Evolutionary conservation across 1,284 basidiomycete species (phyloP).

Genomic region (Amylostereum chailletii): DNA sequence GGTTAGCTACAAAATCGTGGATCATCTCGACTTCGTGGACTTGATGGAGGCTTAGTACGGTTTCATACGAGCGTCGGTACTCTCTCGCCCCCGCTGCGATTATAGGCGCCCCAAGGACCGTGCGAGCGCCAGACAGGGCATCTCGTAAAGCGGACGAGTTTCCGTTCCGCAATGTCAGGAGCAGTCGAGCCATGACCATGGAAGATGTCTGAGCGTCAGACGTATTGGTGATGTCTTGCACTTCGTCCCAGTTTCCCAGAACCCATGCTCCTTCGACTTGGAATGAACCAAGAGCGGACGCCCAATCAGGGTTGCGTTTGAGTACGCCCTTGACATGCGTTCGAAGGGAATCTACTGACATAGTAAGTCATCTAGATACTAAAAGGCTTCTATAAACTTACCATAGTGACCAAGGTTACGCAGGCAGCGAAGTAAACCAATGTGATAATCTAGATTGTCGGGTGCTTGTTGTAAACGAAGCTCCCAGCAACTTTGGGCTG

Average conservation of each 20-base stretch:
- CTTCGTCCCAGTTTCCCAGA: conserved; percentile 87
- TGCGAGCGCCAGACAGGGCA: conserved; percentile 63
- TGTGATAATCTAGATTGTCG: conserved; percentile 81
- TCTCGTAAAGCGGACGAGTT: conserved; percentile 35
- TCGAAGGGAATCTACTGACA: conserved; percentile 74
- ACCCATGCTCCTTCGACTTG: conserved; percentile 95
- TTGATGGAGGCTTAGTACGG: conserved; percentile 81
- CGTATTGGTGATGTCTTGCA: conserved; percentile 51
- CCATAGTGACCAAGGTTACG: conserved; percentile 97
- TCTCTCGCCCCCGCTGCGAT: conserved; percentile 72
- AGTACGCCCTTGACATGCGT: conserved; percentile 94
- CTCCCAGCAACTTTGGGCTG: conserved; percentile 99
- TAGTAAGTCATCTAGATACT: conserved; percentile 2
- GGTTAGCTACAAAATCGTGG: conserved; percentile 29
- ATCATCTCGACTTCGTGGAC: conserved; percentile 86
- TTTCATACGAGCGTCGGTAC: conserved; percentile 85
- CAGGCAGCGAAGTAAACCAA: conserved; percentile 87
- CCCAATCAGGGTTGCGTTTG: conserved; percentile 82
- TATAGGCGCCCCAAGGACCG: conserved; percentile 74
- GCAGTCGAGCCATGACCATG: conserved; percentile 73
- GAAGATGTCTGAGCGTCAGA: conserved; percentile 47
- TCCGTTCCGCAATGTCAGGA: conserved; percentile 71
- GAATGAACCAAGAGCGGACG: conserved; percentile 70
- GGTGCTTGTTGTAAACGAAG: conserved; percentile 90
- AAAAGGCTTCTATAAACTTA: conserved; percentile 26